phyloP scores from a whole-genome alignment of 148 eudicot species.

The Vaccinium corymbosum region DNA sequence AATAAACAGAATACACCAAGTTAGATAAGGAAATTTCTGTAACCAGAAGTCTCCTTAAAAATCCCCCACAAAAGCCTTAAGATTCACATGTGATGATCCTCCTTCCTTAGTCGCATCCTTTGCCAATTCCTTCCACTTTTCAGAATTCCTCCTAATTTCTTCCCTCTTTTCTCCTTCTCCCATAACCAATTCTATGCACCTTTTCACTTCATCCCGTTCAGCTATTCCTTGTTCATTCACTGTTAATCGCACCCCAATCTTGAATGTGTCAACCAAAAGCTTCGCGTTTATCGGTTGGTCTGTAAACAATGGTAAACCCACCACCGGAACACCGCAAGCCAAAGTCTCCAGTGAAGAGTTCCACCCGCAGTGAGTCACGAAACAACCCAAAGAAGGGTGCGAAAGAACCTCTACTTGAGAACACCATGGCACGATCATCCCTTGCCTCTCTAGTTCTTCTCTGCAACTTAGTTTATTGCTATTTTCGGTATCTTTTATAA shows the following conservation, averaged over 20 bases:
- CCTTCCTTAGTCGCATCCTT: constrained; percentile 6
- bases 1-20: not conserved
- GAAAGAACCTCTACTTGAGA: constrained; percentile 31
- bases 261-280: constrained; percentile 23
- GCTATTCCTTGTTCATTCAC: not conserved
- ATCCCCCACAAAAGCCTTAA: constrained; percentile 11
- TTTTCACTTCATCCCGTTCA: not conserved
- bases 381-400: constrained; percentile 31
- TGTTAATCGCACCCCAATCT: not conserved
- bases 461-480: constrained; percentile 13
- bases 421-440: constrained; percentile 37
- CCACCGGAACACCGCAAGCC: constrained; percentile 21
- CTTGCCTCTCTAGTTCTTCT: constrained; percentile 17
- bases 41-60: not conserved
- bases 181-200: constrained; percentile 10
- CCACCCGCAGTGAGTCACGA: constrained; percentile 37
- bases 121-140: constrained; percentile 14
- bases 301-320: constrained; percentile 18
- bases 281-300: constrained; percentile 24
- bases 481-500: constrained; percentile 20
- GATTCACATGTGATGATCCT: constrained; percentile 9
- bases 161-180: constrained; percentile 4
- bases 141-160: constrained; percentile 3
- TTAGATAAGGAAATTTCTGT: not conserved
- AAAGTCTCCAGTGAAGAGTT: constrained; percentile 29